Base-by-base conservation (phyloP, 192 early-diverging fungal species). In the Coemansia sp. region DNA sequence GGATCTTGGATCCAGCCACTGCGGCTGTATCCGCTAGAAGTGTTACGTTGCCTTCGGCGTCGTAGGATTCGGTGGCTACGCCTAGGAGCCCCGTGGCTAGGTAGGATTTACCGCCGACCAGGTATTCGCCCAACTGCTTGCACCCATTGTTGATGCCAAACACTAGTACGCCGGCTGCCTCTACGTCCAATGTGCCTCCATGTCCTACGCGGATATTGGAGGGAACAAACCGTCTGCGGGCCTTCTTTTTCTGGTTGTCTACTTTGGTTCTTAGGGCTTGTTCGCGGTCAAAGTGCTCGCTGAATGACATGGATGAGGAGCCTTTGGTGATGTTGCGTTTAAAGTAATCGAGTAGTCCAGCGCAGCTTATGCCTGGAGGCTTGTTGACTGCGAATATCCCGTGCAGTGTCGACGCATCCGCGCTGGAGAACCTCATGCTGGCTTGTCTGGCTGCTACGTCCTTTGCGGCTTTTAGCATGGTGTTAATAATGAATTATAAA, bases 21-120 rank as follows among this genome's bases (percentile, higher is more conserved):
- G 71, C 69, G n/a, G 80, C 50, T 0, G 80, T 76, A 12, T 82
- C 66, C 0, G 39, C 68, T 3, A 64, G 27, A 6, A 55, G n/a
- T 1, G 83, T 81, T 2, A 93, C 57, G 29, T 36, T 55, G 12
- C 89, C 89, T 61, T 85, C 80, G 0, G 84, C 70, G 50, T 90
- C 89, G 55, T 75, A 82, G 21, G 88, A 85, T 59, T 90, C 88
- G 0, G 89, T 90, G 10, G 79, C 75, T 21, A 81, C 60, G 25
- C 89, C 89, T 45, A 90, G 72, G 10, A 74, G 44, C 9, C 76
- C 86, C 0, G 72, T 81, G 19, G 85, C 89, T 48, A 78, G n/a
- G 55, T 90, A 90, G 44, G 82, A 70, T 64, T 89, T 89, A 15
- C 65, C 72, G 41, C 87, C 84, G 27, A 55, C 51, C 12, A 87